Base-by-base conservation (phyloP, 306 rosid genomes). In the Pyrus pyrifolia region DNA sequence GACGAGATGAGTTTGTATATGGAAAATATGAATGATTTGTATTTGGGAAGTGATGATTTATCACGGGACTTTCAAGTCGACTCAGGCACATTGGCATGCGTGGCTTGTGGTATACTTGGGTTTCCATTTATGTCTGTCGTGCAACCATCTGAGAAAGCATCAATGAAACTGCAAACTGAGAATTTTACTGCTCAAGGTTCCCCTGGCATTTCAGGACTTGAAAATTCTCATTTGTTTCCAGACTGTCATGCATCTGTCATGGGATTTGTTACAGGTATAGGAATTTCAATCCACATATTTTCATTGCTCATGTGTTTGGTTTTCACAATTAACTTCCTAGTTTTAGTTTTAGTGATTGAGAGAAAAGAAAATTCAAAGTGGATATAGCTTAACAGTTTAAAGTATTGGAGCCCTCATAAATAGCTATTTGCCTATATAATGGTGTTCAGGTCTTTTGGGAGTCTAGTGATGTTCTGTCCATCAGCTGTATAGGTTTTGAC, bases 81-180 rank as follows among this genome's bases (percentile, higher is more conserved):
- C 83, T 92, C 99, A 4, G 99, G 99, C 74, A 89, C 99, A 71
- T 76, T 95, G 92, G 89, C 92, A 70, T 95, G 99, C 67, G 97
- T 95, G 68, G 97, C 93, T 67, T 95, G 99, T 85, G 99, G 99
- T 83, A 90, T 95, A 75, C 99, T 95, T 75, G 99, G 99, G 62
- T 95, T 92, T 87, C 99, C 99, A 72, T 92, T 95, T 83, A 95
- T 95, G 99, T 83, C 96, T 73, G 85, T 95, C 72, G 90, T 95
- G 59, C 98, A 95, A 61, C 99, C 99, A 70, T 86, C 93, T 76
- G 87, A 87, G 81, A 87, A 82, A 75, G 89, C 90, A 29, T 71
- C 88, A 62, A 70, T 38, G 83, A 90, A 92, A 51, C 87, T 84
- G 77, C 81, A 74, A 38, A 82, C 75, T 78, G 86, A 64, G 77